Evolutionary conservation across 2,329 filamentous ascomycete genomes (phyloP).

Genomic region (Fusarium solani-melongenae): DNA sequence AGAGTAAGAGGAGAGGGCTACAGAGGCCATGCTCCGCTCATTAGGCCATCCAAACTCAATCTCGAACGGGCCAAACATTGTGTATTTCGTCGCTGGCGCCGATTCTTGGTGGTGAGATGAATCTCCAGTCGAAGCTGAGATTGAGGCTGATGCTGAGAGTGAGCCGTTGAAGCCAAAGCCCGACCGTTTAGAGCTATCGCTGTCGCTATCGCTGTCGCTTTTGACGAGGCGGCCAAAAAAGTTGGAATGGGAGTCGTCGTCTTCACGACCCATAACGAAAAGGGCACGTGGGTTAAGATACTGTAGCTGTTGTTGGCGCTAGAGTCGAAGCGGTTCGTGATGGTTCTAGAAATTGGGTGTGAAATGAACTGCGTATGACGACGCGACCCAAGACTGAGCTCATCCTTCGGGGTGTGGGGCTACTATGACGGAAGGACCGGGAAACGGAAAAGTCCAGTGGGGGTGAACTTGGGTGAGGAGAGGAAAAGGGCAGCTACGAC

Average conservation of each 20-base stretch:
- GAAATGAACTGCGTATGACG: constrained; percentile 28
- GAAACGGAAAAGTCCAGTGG: constrained; percentile 18
- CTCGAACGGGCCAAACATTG: constrained; percentile 34
- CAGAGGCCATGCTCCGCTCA: constrained; percentile 34
- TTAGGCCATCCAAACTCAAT: constrained; percentile 28
- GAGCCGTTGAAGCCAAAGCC: constrained; percentile 34
- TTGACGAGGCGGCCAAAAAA: constrained; percentile 19
- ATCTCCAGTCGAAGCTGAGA: constrained; percentile 27
- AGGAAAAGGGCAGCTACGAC: constrained; percentile 1
- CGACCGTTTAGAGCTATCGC: constrained; percentile 46
- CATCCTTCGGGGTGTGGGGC: background rate
- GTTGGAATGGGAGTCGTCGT: constrained; percentile 12
- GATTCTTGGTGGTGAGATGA: constrained; percentile 1
- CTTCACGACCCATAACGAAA: constrained; percentile 31
- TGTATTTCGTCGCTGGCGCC: constrained; percentile 14
- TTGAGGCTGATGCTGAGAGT: constrained; percentile 18
- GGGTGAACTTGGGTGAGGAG: background rate
- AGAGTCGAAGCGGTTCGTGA: constrained; percentile 20
- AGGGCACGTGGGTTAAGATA: background rate
- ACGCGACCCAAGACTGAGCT: background rate
- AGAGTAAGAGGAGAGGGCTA: constrained; percentile 45
- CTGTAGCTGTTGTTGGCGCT: background rate
- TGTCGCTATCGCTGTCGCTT: constrained; percentile 51
- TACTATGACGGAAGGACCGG: constrained; percentile 19
- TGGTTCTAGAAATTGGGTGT: constrained; percentile 28